These are phyloP conservation scores for Stygiomarasmius scandens DNA, from an alignment of 1,284 basidiomycete genomes.

Conservation along the genomic window DNA sequence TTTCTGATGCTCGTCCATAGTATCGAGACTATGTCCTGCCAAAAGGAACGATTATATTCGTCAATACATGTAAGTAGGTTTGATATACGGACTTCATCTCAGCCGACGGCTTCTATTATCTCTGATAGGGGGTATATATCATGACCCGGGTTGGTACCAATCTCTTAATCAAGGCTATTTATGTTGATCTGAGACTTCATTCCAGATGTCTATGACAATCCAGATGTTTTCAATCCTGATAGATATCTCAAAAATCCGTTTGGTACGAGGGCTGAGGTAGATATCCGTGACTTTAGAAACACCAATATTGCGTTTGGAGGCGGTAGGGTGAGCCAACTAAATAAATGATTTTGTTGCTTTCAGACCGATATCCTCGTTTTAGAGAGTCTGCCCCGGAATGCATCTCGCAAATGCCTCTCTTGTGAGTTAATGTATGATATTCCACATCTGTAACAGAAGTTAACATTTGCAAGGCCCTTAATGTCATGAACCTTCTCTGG, in stretches of 20 bases:
- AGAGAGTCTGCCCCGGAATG: constrained; percentile 32
- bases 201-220: constrained; percentile 11
- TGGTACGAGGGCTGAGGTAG: constrained; percentile 15
- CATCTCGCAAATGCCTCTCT: constrained; percentile 30
- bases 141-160: constrained; percentile 12
- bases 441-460: not conserved
- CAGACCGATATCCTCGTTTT: not conserved
- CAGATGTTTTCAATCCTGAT: constrained; percentile 14
- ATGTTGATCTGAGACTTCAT: not conserved
- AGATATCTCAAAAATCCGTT: constrained; percentile 13
- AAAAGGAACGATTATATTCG: constrained; percentile 17
- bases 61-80: constrained; percentile 18
- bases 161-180: not conserved
- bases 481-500: constrained; percentile 29
- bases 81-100: not conserved
- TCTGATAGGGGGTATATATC: constrained; percentile 19
- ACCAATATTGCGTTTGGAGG: constrained; percentile 17
- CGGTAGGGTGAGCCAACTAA: constrained; percentile 17
- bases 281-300: constrained; percentile 13
- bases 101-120: no score
- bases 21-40: constrained; percentile 20
- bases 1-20: constrained; percentile 9
- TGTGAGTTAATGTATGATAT: constrained; percentile 20
- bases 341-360: not conserved
- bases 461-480: constrained; percentile 11